Percentiles rank a stretch among this genome's conserved stretches.
These are phyloP conservation scores for Ustilago trichophora DNA, from an alignment of 1,284 basidiomycete species.

Conservation along the genomic window DNA sequence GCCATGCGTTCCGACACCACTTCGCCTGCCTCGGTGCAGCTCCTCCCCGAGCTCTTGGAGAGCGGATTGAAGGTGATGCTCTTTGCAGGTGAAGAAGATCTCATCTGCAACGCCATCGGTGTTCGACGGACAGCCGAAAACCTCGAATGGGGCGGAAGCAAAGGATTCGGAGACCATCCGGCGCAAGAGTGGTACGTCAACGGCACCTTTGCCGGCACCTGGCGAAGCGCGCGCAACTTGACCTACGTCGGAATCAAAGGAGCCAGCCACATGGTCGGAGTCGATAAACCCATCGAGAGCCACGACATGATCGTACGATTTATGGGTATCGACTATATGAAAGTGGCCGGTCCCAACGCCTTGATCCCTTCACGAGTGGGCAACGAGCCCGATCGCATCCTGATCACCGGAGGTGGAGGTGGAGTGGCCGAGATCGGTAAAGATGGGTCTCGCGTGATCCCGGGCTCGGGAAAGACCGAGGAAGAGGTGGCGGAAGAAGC, in stretches of 20 bases:
- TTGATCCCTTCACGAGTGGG: constrained; percentile 80
- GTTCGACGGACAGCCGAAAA: constrained; percentile 83
- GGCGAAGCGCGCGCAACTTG: constrained; percentile 86
- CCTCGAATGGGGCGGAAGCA: constrained; percentile 84
- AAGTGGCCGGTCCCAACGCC: constrained; percentile 77
- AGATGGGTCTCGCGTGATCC: constrained; percentile 68
- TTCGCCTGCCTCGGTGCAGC: constrained; percentile 77
- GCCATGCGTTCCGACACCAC: constrained; percentile 70
- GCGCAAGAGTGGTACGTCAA: constrained; percentile 78
- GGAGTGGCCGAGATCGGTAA: constrained; percentile 27
- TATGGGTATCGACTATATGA: constrained; percentile 77
- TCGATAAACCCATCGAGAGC: constrained; percentile 84
- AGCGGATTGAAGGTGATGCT: constrained; percentile 81
- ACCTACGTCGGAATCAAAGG: constrained; percentile 88
- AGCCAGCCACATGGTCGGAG: constrained; percentile 75
- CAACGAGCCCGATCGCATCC: constrained; percentile 70
- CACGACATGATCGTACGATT: constrained; percentile 89
- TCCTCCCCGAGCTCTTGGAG: constrained; percentile 81
- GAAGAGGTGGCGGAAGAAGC: constrained; percentile 61
- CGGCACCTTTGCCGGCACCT: constrained; percentile 81
- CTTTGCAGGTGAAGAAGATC: constrained; percentile 93
- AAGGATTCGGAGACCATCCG: constrained; percentile 70
- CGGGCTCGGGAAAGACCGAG: constrained; percentile 64
- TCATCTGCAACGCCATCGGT: constrained; percentile 92
- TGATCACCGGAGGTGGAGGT: constrained; percentile 50